Base-by-base conservation (phyloP, 345 rosid genomes). In the Gossypium sturtianum region DNA sequence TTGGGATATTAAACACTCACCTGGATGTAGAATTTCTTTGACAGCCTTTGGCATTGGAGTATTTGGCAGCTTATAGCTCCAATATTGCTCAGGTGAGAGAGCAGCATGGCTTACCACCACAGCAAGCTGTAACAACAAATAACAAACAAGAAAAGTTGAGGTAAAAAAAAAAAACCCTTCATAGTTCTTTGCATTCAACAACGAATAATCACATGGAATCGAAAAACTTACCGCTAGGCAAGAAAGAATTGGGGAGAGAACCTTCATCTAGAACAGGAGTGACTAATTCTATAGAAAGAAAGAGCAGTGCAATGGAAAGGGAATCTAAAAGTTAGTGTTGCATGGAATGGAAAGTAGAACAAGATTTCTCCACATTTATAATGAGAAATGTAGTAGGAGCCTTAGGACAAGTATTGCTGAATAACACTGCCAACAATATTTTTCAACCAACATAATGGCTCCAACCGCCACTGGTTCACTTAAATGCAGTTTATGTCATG, bases 41-140 rank as follows among this genome's bases (percentile, higher is more conserved):
- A 89, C 76, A 45, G 84, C 78, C 74, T 86, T 81, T 44, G 97
- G 93, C 90, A 87, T 85, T 1, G 84, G 85, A 17, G 91, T 82
- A 80, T 84, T 86, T 2, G 91, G 93, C 75, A 91, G 65, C 66
- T 75, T 77, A 22, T 81, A 54, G 2, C 86, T 79, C 97, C 97
- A 91, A 76, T 89, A 89, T 22, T 66, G 70, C 59, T 87, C 84
- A 9, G 89, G 90, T 22, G 87, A 59, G 9, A 78, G 9, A 25
- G 79, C 86, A 57, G 91, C 97, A 68, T 84, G 82, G 70, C 80
- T 78, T 45, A 82, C 86, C 65, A 48, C 88, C 52, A 85, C 49
- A 38, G 77, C 81, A 64, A 89, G 53, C 93, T 89, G 81, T 84
- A 66, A 66, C 52, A 58, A 58, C 62, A 58, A 58, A 56, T 15